Evolutionary conservation across 805 yeast species (phyloP).

Genomic region (Ogataea glucozyma): DNA sequence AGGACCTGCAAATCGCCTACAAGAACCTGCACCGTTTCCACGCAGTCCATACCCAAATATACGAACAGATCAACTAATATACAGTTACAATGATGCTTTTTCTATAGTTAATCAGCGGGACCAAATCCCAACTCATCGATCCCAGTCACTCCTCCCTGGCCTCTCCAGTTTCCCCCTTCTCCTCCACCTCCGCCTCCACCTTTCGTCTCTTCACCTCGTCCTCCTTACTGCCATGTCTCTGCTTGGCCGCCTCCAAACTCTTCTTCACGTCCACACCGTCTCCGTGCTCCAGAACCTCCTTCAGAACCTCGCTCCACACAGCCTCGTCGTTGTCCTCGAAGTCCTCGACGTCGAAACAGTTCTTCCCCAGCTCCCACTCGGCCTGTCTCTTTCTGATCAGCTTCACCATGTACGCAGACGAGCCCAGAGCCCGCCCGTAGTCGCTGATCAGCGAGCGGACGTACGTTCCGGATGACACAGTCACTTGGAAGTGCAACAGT

Average conservation of each 20-base stretch:
- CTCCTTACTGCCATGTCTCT: slow-evolving; percentile 6
- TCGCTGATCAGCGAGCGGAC: slow-evolving; percentile 90
- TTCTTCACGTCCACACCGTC: slow-evolving; percentile 39
- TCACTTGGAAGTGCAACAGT: slow-evolving; percentile 66
- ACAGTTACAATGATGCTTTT: too few relatives aligned
- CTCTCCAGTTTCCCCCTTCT: too few relatives aligned
- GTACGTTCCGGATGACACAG: slow-evolving; percentile 94
- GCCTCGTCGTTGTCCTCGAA: slow-evolving; percentile 59
- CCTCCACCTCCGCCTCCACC: slow-evolving; percentile 9
- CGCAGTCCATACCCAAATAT: too few relatives aligned
- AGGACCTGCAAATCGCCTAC: too few relatives aligned
- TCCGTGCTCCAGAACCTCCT: slow-evolving; percentile 51
- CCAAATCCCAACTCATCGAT: too few relatives aligned
- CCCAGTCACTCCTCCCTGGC: too few relatives aligned
- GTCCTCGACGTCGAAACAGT: slow-evolving; percentile 67
- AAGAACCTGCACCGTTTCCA: too few relatives aligned
- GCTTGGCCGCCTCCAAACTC: slow-evolving; percentile 38
- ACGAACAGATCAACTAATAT: too few relatives aligned
- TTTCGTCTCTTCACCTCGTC: slow-evolving; percentile 6
- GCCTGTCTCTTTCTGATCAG: slow-evolving; percentile 75
- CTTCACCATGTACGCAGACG: slow-evolving; percentile 86
- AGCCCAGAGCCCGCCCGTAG: slow-evolving; percentile 75
- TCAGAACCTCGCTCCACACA: slow-evolving; percentile 70
- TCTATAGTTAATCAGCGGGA: too few relatives aligned
- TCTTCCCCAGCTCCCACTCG: slow-evolving; percentile 75